Conservation (phyloP, 495 filamentous ascomycete species). For the Sporormia fimetaria region DNA sequence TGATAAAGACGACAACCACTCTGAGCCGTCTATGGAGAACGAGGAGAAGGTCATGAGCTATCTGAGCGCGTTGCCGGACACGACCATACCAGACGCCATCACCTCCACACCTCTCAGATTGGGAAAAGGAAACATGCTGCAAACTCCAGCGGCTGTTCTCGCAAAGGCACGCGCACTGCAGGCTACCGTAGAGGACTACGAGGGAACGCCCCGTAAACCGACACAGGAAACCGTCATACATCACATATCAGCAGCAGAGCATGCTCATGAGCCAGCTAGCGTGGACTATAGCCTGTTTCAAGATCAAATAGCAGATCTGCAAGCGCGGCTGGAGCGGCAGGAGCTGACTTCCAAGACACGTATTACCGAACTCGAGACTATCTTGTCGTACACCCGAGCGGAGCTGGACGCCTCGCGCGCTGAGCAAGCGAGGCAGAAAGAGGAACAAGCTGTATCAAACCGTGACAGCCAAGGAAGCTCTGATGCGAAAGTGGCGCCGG, state of each 20-base stretch:
- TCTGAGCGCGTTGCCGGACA: constrained; percentile 19
- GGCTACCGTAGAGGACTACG: constrained; percentile 22
- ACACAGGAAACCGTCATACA: constrained; percentile 22
- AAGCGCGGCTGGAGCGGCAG: constrained; percentile 12
- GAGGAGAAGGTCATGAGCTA: constrained; percentile 25
- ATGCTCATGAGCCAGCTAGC: neutral
- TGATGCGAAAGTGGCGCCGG: neutral
- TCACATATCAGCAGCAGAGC: constrained; percentile 2
- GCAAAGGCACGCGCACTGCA: constrained; percentile 15
- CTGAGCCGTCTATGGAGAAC: constrained; percentile 20
- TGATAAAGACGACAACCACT: neutral
- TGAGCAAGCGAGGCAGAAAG: neutral
- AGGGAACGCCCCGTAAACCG: constrained; percentile 18
- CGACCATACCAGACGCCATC: constrained; percentile 8
- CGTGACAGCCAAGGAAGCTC: neutral
- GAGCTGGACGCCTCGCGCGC: constrained; percentile 12
- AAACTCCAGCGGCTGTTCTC: neutral
- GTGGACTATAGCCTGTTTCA: constrained; percentile 1
- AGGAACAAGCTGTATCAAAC: neutral
- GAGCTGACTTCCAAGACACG: constrained; percentile 13
- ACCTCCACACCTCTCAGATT: constrained; percentile 12
- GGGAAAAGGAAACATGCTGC: constrained; percentile 9
- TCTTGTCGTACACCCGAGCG: constrained; percentile 14
- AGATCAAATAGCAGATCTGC: constrained; percentile 8
- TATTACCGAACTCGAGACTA: constrained; percentile 19